Conservation (phyloP, 2,329 filamentous ascomycete species). For the Paraphaeosphaeria sporulosa region DNA sequence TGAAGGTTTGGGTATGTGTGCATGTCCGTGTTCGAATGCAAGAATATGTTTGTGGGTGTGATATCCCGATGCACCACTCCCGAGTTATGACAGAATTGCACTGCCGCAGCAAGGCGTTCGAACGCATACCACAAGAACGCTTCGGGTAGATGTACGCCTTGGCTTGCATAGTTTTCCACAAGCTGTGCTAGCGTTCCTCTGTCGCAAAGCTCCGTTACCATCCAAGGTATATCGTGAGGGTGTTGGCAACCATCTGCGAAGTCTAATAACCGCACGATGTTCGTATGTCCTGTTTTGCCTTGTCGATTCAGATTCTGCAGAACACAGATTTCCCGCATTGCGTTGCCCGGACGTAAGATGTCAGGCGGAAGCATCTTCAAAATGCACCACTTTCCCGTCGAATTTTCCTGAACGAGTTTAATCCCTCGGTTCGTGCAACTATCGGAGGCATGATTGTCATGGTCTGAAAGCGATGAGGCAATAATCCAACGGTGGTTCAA, state of each 20-base stretch:
- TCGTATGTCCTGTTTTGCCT: neutral
- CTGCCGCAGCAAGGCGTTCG: slow-evolving; percentile 2
- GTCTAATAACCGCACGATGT: slow-evolving; percentile 1
- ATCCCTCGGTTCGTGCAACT: slow-evolving; percentile 9
- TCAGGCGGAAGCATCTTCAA: slow-evolving; percentile 9
- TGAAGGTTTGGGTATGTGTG: neutral
- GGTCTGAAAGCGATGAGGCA: neutral
- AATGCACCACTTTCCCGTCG: neutral
- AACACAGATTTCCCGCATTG: slow-evolving; percentile 5
- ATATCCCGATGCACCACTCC: slow-evolving; percentile 8
- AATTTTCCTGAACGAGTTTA: slow-evolving; percentile 1
- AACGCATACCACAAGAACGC: slow-evolving; percentile 9
- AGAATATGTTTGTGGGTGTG: slow-evolving; percentile 2
- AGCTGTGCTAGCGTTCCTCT: slow-evolving; percentile 7
- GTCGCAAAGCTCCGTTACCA: neutral
- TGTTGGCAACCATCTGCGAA: neutral
- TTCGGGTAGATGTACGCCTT: neutral
- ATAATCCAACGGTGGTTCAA: neutral
- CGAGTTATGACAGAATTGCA: slow-evolving; percentile 3
- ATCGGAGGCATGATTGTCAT: neutral
- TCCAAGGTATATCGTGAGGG: slow-evolving; percentile 10
- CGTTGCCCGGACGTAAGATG: neutral
- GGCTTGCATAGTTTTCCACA: neutral
- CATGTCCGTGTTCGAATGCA: neutral
- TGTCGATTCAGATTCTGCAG: neutral